These are phyloP conservation scores for Vachellia pachyceras DNA, from an alignment of 306 rosid species.

Conservation along the genomic window DNA sequence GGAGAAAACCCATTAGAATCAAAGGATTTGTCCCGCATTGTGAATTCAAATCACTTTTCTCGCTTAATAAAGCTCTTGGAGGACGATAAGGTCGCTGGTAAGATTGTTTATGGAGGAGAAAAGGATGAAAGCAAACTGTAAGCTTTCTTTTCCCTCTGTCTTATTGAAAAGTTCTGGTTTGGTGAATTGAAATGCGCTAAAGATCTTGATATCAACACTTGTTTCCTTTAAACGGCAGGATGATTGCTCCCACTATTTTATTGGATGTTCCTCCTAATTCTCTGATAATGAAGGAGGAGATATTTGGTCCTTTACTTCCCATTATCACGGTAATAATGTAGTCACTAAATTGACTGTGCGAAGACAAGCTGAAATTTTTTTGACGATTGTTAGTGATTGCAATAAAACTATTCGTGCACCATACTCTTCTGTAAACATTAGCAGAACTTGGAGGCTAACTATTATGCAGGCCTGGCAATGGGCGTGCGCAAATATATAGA, in stretches of 20 bases:
- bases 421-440: not conserved
- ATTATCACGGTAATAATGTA: constrained; percentile 72
- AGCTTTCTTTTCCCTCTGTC: constrained; percentile 44
- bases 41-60: constrained; percentile 79
- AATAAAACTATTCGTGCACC: not conserved
- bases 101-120: constrained; percentile 87
- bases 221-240: constrained; percentile 54
- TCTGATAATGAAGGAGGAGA: constrained; percentile 85
- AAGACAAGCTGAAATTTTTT: not conserved
- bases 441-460: constrained; percentile 6
- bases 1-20: constrained; percentile 86
- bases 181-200: constrained; percentile 16
- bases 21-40: constrained; percentile 89
- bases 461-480: constrained; percentile 21
- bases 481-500: constrained; percentile 14
- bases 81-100: constrained; percentile 86
- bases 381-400: not conserved
- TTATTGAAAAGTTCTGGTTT: constrained; percentile 26
- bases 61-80: constrained; percentile 89
- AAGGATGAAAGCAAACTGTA: constrained; percentile 78
- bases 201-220: constrained; percentile 30
- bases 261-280: constrained; percentile 85
- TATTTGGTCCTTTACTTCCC: constrained; percentile 97
- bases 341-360: constrained; percentile 4
- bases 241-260: constrained; percentile 89